Conservation (phyloP, 106 monocot species). For the Posidonia australis region DNA sequence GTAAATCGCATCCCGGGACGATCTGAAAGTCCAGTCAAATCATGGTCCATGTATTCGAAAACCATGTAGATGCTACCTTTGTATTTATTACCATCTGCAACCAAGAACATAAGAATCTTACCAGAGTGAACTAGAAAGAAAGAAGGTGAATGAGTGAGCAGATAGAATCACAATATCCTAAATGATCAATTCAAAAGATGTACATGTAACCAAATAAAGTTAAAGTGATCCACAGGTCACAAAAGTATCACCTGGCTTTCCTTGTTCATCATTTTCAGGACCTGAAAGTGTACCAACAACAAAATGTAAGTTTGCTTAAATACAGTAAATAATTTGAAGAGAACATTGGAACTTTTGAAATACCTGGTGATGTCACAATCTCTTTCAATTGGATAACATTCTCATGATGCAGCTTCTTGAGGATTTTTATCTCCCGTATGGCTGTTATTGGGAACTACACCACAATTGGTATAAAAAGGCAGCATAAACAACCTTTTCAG, state of each 20-base stretch:
- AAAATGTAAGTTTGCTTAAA: slow-evolving; percentile 8
- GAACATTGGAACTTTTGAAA: neutral
- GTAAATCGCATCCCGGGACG: slow-evolving; percentile 89
- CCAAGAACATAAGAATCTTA: no score
- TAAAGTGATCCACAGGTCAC: neutral
- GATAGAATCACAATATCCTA: no score
- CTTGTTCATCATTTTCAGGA: slow-evolving; percentile 92
- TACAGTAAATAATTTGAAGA: neutral
- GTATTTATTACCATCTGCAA: slow-evolving; percentile 81
- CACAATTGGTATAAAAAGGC: neutral
- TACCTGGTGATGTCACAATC: slow-evolving; percentile 95
- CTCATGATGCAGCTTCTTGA: slow-evolving; percentile 94
- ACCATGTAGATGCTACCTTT: slow-evolving; percentile 98
- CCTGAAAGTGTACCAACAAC: slow-evolving; percentile 25
- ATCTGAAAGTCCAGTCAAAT: slow-evolving; percentile 84
- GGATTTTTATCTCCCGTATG: slow-evolving; percentile 95
- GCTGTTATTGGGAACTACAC: slow-evolving; percentile 92
- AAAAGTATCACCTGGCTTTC: slow-evolving; percentile 45
- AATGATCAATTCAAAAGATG: neutral
- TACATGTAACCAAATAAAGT: neutral
- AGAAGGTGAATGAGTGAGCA: no score
- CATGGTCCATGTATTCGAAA: slow-evolving; percentile 99
- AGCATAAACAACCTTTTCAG: neutral
- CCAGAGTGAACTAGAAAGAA: no score
- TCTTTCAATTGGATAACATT: slow-evolving; percentile 94